Percentiles rank a stretch among this genome's conserved stretches.
Conservation (phyloP, 257 asterid species). For the Jaltomata sinuosa region DNA sequence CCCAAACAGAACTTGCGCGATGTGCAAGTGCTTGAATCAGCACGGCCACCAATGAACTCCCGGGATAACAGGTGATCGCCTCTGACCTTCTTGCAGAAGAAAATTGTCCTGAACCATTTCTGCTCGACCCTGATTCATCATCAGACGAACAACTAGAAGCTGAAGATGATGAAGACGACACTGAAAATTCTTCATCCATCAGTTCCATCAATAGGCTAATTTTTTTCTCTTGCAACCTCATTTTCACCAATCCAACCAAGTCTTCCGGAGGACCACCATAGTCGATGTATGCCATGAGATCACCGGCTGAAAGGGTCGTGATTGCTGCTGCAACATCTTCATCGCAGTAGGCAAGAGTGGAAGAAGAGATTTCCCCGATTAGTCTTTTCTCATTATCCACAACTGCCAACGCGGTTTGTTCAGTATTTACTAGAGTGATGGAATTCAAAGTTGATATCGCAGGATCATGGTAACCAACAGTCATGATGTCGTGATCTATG, state of each 20-base stretch:
- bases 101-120: constrained; percentile 20
- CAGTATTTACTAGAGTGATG: constrained; percentile 27
- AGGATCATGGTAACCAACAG: constrained; percentile 36
- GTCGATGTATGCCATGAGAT: constrained; percentile 67
- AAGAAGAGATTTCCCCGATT: constrained; percentile 71
- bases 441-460: constrained; percentile 44
- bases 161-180: constrained; percentile 12
- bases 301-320: constrained; percentile 54
- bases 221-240: constrained; percentile 45
- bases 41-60: constrained; percentile 73
- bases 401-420: constrained; percentile 63
- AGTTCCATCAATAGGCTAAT: constrained; percentile 41
- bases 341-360: constrained; percentile 56
- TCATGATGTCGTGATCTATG: constrained; percentile 43
- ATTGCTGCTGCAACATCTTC: constrained; percentile 62
- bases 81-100: constrained; percentile 49
- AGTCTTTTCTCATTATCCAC: constrained; percentile 40
- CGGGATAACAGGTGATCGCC: constrained; percentile 52
- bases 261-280: constrained; percentile 62
- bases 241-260: constrained; percentile 47
- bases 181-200: constrained; percentile 31
- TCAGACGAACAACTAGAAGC: constrained; percentile 60
- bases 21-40: constrained; percentile 75
- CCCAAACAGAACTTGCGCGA: constrained; percentile 69
- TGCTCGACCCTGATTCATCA: constrained; percentile 33